Base-by-base conservation (phyloP, 2,329 filamentous ascomycete species). In the Aspergillus ochraceus region DNA sequence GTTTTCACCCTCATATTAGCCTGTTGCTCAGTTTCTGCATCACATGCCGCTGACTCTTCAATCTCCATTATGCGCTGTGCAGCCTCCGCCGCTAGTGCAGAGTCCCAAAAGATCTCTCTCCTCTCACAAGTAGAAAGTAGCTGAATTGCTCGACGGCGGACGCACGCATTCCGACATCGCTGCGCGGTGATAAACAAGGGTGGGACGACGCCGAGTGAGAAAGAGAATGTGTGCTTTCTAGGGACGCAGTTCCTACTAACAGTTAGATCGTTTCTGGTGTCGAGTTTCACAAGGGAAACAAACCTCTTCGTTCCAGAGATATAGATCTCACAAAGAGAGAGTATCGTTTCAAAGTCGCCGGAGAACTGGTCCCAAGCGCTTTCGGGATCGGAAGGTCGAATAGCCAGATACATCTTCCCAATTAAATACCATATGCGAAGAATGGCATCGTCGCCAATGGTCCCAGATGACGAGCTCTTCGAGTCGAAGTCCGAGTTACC, bases 201-300 rank as follows among this genome's bases (percentile, higher is more conserved):
- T 3, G 36, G 36, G 36, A 42, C 17, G 17, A 42, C 14, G 1
- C 36, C 36, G 14, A 42, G 36, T 14, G 36, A 42, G 14, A 42
- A 42, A 3, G 36, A n/a, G 6, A 42, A 42, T 8, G 2, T n/a
- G 12, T 42, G 14, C 17, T 42, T 42, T n/a, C 36, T 42, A 1
- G 36, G 5, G 1, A 4, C 6, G 5, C 4, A n/a, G 0, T 6
- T n/a, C 17, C 36, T 42, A n/a, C 17, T 42, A 0, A n/a, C 2
- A 2, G 36, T 42, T 42, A 42, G 36, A 36, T n/a, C 6, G 4
- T 42, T 14, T 42, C 14, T 4, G n/a, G 12, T 14, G 14, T 17
- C 1, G 14, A 17, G 36, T n/a, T 1, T 26, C 8, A 1, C 26
- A 8, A 26, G 5, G 1, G 1, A 6, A n/a, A 17, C 14, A n/a